phyloP scores from a whole-genome alignment of 805 yeast species.

The Zygoascus biomembranicola region DNA sequence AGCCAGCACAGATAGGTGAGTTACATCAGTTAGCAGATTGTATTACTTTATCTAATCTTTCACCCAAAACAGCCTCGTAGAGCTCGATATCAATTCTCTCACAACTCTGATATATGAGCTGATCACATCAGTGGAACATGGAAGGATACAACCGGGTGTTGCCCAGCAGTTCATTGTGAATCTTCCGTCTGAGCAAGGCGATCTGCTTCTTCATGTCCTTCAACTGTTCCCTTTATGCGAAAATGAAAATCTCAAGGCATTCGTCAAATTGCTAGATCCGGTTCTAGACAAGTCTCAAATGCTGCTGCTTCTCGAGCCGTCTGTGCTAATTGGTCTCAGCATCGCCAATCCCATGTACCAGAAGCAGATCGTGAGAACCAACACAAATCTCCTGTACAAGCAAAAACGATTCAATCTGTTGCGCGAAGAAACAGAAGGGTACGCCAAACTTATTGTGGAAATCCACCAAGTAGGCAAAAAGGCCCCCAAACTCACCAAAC shows the following conservation, averaged over 20 bases:
- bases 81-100: background rate
- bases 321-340: slow-evolving; percentile 16
- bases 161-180: slow-evolving; percentile 1
- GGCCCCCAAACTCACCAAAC: slow-evolving; percentile 16
- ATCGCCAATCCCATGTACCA: slow-evolving; percentile 28
- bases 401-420: slow-evolving; percentile 56
- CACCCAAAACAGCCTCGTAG: background rate
- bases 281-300: background rate
- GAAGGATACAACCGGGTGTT: slow-evolving; percentile 4
- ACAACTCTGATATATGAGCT: slow-evolving; percentile 13
- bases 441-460: slow-evolving; percentile 50
- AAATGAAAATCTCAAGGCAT: slow-evolving; percentile 4
- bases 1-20: background rate
- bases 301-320: slow-evolving; percentile 22
- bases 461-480: slow-evolving; percentile 32
- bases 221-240: slow-evolving; percentile 7
- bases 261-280: slow-evolving; percentile 17
- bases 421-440: slow-evolving; percentile 74
- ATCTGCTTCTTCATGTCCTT: slow-evolving; percentile 14
- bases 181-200: slow-evolving; percentile 1
- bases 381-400: slow-evolving; percentile 36
- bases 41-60: background rate
- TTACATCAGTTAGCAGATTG: background rate
- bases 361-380: slow-evolving; percentile 34
- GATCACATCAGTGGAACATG: slow-evolving; percentile 5